A percentile compares a stretch with the other conserved stretches of the same genome.
Evolutionary conservation across 176 grass and related monocot species (phyloP).

Genomic region (Oryza meyeriana): DNA sequence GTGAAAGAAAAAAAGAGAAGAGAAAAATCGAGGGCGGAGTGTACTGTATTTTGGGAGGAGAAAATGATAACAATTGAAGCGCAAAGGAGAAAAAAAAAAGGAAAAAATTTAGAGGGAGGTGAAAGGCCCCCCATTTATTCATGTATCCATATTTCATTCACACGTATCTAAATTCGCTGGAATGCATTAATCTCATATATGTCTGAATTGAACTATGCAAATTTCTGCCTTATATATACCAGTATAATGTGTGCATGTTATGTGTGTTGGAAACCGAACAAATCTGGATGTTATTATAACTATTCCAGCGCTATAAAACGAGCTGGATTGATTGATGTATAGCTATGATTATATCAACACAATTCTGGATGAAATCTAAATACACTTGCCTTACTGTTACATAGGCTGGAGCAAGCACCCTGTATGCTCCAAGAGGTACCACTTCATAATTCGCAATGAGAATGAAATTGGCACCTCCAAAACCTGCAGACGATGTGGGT

Average conservation of each 20-base stretch:
- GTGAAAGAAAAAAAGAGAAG: too few species aligned
- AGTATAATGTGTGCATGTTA: background rate
- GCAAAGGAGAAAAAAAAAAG: too few species aligned
- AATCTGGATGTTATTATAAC: background rate
- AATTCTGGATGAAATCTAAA: background rate
- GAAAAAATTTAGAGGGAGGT: background rate
- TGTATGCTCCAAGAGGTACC: slow-evolving; percentile 71
- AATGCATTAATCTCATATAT: too few species aligned
- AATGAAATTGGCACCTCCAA: background rate
- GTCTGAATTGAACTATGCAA: too few species aligned
- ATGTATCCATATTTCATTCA: too few species aligned
- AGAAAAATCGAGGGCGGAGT: too few species aligned
- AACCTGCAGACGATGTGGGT: slow-evolving; percentile 50
- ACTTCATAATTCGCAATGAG: slow-evolving; percentile 69
- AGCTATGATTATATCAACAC: background rate
- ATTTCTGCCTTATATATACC: too few species aligned
- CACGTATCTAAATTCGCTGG: too few species aligned
- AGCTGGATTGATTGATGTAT: background rate
- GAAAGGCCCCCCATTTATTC: background rate
- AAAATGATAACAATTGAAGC: too few species aligned
- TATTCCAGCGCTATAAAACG: background rate
- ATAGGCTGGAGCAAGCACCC: slow-evolving; percentile 81
- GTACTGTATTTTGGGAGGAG: too few species aligned
- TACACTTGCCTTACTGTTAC: background rate
- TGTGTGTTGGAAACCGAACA: background rate